These are phyloP conservation scores for Globisporangium spiculum DNA, from an alignment of 352 stramenopile species.

Conservation along the genomic window DNA sequence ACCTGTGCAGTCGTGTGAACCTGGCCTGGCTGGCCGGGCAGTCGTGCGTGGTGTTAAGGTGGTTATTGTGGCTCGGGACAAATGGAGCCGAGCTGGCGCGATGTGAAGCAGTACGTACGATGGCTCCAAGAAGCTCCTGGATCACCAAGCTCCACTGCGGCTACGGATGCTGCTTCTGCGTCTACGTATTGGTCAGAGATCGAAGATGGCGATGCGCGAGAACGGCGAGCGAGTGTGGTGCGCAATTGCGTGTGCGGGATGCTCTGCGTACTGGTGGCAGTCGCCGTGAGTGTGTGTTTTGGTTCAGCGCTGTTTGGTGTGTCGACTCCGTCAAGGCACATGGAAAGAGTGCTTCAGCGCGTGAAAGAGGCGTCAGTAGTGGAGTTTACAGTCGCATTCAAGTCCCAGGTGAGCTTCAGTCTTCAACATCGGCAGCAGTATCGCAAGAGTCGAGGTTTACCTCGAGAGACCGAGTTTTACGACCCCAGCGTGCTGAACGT, in stretches of 20 bases:
- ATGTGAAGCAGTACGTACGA: slow-evolving; percentile 7
- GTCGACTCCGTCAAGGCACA: slow-evolving; percentile 22
- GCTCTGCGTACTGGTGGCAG: slow-evolving; percentile 23
- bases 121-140: neutral
- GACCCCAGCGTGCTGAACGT: neutral
- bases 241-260: slow-evolving; percentile 27
- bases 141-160: neutral
- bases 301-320: slow-evolving; percentile 23
- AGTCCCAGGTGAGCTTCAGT: neutral
- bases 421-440: neutral
- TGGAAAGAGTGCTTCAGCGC: slow-evolving; percentile 20
- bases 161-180: neutral
- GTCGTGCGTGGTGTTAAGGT: neutral
- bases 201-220: neutral
- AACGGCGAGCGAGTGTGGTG: slow-evolving; percentile 19
- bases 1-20: neutral
- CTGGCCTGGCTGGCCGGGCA: neutral
- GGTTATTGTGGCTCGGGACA: neutral
- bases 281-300: slow-evolving; percentile 34
- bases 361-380: slow-evolving; percentile 27
- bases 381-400: slow-evolving; percentile 32
- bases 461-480: neutral
- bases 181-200: neutral
- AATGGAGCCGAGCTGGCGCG: neutral
- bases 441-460: neutral